Base-by-base conservation (phyloP, 2,329 filamentous ascomycete genomes). In the Colletotrichum eleusines region DNA sequence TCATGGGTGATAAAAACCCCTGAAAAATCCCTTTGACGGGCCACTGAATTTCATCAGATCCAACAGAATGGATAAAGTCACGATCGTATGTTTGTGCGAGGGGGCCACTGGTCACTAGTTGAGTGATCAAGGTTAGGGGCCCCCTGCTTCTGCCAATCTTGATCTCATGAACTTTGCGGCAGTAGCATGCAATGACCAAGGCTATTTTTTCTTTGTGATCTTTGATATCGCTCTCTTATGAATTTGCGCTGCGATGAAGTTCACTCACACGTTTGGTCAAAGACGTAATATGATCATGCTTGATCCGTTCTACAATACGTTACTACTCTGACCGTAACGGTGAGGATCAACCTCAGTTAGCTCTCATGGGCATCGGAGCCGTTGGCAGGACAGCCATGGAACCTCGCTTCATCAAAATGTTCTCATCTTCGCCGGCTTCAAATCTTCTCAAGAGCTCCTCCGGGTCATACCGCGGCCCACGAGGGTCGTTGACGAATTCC, bases 401-500 rank as follows among this genome's bases (percentile, higher is more conserved):
- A 6, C 3, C 31, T 28, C 68, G 20, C 12, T 40, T 54, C 51
- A 68, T 63, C 58, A 71, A 16, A 14, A 9, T 35, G 53, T 63
- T 60, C 31, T 63, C 58, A 2, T 68, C 64, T 18, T 68, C 68
- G 0, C 68, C 68, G 0, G 53, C 58, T 31, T 71, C 68, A 16
- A 58, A 71, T 48, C 68, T 63, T 46, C 20, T 63, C 18, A 71
- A 4, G 5, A 71, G 31, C 20, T 71, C 68, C 8, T 71, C 68
- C 1, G 68, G 68, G 3, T 71, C 58, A 20, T 63, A 71, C 5
- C 6, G 12, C 3, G 68, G 53, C 2, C 68, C 68, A 8, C 58
- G 46, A 0, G 84, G 80, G 71, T 87, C 87, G 71, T 81, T 72
- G 0, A 33, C 71, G 66, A 84, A 84, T 12, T 75, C 75, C 1